Percentiles rank a stretch among this genome's conserved stretches.
These are phyloP conservation scores for Pichia insulana DNA, from an alignment of 805 yeast species.

Conservation along the genomic window DNA sequence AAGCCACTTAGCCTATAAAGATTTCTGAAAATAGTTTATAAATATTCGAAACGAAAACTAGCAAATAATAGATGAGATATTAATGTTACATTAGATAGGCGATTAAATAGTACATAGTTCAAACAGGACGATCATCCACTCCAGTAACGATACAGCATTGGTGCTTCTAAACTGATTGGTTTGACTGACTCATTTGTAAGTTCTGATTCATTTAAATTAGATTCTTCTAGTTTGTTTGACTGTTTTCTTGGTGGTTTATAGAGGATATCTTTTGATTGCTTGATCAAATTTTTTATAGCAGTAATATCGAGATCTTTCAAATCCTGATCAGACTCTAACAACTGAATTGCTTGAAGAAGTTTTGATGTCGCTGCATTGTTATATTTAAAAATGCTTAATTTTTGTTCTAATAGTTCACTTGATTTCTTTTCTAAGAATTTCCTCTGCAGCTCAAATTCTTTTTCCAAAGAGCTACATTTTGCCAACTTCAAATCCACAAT, in stretches of 20 bases:
- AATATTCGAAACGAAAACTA: too few relatives aligned
- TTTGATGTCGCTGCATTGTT: constrained; percentile 43
- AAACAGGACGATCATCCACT: constrained; percentile 35
- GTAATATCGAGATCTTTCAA: constrained; percentile 8
- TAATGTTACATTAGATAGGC: background rate
- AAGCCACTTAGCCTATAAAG: background rate
- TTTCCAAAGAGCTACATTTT: constrained; percentile 54
- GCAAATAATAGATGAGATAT: background rate
- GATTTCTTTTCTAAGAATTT: constrained; percentile 52
- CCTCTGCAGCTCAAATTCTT: constrained; percentile 55
- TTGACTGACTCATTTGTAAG: constrained; percentile 26
- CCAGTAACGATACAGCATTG: constrained; percentile 60
- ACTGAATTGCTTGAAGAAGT: constrained; percentile 30
- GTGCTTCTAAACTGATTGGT: constrained; percentile 54
- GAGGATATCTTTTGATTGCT: constrained; percentile 23
- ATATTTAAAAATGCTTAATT: constrained; percentile 56
- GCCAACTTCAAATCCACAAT: constrained; percentile 57
- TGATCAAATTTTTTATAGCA: constrained; percentile 17
- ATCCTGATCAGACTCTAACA: constrained; percentile 13
- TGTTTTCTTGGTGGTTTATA: constrained; percentile 27
- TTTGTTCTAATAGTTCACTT: constrained; percentile 56
- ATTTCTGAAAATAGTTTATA: too few relatives aligned
- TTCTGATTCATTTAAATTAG: constrained; percentile 22
- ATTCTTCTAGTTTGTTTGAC: constrained; percentile 24
- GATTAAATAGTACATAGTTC: constrained; percentile 5